Percentiles rank a stretch among this genome's conserved stretches.
These are phyloP conservation scores for Musa itinerans DNA, from an alignment of 176 grass and related monocot species.

Conservation along the genomic window DNA sequence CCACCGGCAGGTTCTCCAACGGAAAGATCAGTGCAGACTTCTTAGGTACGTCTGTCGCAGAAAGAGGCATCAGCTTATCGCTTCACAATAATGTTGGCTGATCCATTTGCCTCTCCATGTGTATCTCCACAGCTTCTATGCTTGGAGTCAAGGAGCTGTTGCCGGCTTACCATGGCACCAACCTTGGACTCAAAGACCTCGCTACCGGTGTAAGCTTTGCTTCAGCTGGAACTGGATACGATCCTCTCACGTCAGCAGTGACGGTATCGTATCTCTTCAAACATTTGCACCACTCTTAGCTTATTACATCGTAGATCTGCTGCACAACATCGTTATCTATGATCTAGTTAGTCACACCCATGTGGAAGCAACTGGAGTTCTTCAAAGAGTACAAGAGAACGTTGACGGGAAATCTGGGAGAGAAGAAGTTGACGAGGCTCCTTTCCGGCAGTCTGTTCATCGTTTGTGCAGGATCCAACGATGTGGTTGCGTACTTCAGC, in stretches of 20 bases:
- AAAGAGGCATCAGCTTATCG: not conserved
- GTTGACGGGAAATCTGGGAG: constrained; percentile 30
- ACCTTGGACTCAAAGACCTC: constrained; percentile 29
- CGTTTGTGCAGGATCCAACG: constrained; percentile 48
- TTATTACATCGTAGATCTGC: constrained; percentile 22
- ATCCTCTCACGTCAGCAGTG: constrained; percentile 36
- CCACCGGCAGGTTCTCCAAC: constrained; percentile 85
- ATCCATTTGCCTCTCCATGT: not conserved
- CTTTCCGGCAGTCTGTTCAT: constrained; percentile 46
- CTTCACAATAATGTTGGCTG: not conserved
- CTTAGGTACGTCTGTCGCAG: constrained; percentile 16
- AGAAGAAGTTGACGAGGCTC: constrained; percentile 13
- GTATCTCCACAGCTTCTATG: constrained; percentile 25
- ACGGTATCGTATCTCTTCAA: constrained; percentile 17
- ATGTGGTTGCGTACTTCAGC: constrained; percentile 49
- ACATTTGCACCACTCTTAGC: not conserved
- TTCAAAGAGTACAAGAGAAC: constrained; percentile 61
- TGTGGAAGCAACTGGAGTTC: constrained; percentile 45
- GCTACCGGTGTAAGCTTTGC: constrained; percentile 63
- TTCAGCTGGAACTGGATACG: constrained; percentile 61
- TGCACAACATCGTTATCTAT: constrained; percentile 23
- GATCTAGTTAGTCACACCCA: constrained; percentile 50
- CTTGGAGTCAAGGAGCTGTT: constrained; percentile 38
- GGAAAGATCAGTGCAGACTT: constrained; percentile 62
- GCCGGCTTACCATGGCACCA: constrained; percentile 62